Conservation (phyloP, 352 stramenopile species). For the Globisporangium uncinulatum region DNA sequence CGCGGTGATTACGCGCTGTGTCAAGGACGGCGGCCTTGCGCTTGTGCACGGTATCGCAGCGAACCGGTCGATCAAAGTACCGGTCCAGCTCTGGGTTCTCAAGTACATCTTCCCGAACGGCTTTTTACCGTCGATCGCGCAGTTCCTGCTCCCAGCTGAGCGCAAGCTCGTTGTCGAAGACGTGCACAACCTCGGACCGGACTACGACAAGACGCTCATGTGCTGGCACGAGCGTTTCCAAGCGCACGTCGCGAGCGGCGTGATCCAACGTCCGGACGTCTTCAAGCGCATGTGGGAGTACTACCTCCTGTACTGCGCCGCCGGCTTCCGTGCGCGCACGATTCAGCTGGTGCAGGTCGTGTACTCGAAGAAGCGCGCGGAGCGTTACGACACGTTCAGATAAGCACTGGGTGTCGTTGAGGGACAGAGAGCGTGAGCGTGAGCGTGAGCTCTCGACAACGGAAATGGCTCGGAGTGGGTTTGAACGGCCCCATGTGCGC, state of each 20-base stretch:
- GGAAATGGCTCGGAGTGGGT: too few species aligned
- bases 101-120: slow-evolving; percentile 91
- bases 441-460: too few species aligned
- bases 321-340: slow-evolving; percentile 84
- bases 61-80: slow-evolving; percentile 80
- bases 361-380: slow-evolving; percentile 79
- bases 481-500: not conserved
- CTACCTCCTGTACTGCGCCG: slow-evolving; percentile 88
- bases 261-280: slow-evolving; percentile 71
- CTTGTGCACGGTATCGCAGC: slow-evolving; percentile 82
- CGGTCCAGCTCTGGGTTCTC: slow-evolving; percentile 83
- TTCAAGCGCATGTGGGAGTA: slow-evolving; percentile 89
- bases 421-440: not conserved
- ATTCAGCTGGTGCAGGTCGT: slow-evolving; percentile 82
- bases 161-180: slow-evolving; percentile 79
- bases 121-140: slow-evolving; percentile 72
- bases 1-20: slow-evolving; percentile 67
- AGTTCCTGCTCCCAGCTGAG: slow-evolving; percentile 73
- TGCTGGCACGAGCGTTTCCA: slow-evolving; percentile 87
- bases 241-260: slow-evolving; percentile 65
- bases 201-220: slow-evolving; percentile 90
- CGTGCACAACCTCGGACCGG: slow-evolving; percentile 79
- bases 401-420: slow-evolving; percentile 22
- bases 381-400: slow-evolving; percentile 78
- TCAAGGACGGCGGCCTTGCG: slow-evolving; percentile 73